Evolutionary conservation across 768 basidiomycete species (phyloP).

Genomic region (Vararia minispora): DNA sequence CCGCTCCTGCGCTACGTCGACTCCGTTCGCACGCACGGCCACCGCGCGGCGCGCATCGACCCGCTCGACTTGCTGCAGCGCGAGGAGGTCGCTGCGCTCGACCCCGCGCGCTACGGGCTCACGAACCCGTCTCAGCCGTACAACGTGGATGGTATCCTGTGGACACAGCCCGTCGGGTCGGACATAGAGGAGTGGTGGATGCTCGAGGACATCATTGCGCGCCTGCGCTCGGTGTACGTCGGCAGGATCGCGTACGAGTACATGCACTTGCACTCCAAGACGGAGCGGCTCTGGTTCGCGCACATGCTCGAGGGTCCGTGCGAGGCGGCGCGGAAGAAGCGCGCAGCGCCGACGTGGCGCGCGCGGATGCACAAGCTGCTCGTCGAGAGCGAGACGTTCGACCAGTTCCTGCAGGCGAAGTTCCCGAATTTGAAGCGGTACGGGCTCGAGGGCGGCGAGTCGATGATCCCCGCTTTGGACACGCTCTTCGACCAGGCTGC

Average conservation of each 20-base stretch:
- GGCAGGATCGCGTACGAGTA: conserved; percentile 87
- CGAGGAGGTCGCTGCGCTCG: conserved; percentile 67
- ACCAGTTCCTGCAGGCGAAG: conserved; percentile 76
- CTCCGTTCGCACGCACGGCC: conserved; percentile 75
- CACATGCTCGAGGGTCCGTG: conserved; percentile 65
- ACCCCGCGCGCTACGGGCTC: conserved; percentile 70
- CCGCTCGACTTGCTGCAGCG: conserved; percentile 82
- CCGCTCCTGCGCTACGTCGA: conserved; percentile 82
- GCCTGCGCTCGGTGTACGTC: conserved; percentile 67
- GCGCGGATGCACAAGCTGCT: conserved; percentile 57
- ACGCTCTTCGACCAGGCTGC: conserved; percentile 61
- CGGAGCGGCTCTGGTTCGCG: conserved; percentile 83
- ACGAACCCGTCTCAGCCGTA: conserved; percentile 39
- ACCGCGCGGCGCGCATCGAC: conserved; percentile 78
- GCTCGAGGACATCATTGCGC: conserved; percentile 56
- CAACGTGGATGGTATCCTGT: conserved; percentile 73
- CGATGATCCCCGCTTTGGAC: conserved; percentile 85
- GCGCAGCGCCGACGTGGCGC: conserved; percentile 27
- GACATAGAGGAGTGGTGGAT: conserved; percentile 44
- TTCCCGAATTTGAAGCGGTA: conserved; percentile 86
- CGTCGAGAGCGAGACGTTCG: conserved; percentile 68
- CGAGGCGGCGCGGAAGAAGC: conserved; percentile 15
- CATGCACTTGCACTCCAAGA: conserved; percentile 82
- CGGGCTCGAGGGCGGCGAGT: conserved; percentile 87
- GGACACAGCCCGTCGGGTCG: conserved; percentile 42